Conservation (phyloP, 1,139 yeast species). For the Kurtzmaniella quercitrusa region DNA sequence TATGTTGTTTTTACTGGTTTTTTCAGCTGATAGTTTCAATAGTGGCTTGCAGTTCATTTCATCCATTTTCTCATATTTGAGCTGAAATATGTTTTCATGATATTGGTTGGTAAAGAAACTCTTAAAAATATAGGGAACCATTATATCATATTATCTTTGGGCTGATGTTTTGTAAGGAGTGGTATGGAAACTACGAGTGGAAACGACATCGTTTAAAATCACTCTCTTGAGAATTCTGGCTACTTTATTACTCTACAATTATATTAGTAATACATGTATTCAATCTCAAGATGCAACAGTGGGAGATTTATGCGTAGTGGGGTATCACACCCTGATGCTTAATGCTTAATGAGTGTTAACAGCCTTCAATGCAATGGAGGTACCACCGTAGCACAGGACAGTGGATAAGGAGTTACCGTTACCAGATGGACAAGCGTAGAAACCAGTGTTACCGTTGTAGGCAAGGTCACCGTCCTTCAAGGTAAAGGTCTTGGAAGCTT, state of each 20-base stretch:
- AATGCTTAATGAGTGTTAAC: background rate
- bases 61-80: too few relatives aligned
- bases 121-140: too few relatives aligned
- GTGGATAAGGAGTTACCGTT: constrained; percentile 22
- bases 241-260: background rate
- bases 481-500: constrained; percentile 22
- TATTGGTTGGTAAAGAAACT: too few relatives aligned
- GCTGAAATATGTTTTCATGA: too few relatives aligned
- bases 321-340: background rate
- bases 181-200: too few relatives aligned
- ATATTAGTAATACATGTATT: background rate
- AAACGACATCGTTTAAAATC: too few relatives aligned
- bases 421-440: constrained; percentile 28
- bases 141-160: too few relatives aligned
- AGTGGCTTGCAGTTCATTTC: too few relatives aligned
- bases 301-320: background rate
- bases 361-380: constrained; percentile 15
- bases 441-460: constrained; percentile 17
- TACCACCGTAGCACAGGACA: constrained; percentile 25
- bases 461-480: constrained; percentile 20
- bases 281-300: background rate
- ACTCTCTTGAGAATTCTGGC: too few relatives aligned
- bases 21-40: too few relatives aligned
- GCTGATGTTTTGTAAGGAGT: too few relatives aligned
- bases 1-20: too few relatives aligned